Percentiles rank a stretch among this genome's conserved stretches.
phyloP scores from a whole-genome alignment of 148 eudicot genomes.

The Silene uniflora region DNA sequence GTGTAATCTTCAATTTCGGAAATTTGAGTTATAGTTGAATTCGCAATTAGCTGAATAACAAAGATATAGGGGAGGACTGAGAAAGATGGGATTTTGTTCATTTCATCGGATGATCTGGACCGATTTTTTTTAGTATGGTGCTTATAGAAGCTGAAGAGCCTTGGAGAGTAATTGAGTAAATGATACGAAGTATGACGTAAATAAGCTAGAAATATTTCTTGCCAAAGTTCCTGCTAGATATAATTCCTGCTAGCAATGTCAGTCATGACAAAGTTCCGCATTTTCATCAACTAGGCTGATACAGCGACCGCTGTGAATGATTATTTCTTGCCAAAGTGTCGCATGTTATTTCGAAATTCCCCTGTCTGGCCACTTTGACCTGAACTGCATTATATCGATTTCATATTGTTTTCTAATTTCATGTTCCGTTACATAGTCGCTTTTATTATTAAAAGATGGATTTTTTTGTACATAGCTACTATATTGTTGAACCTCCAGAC shows the following conservation, averaged over 20 bases:
- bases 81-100: neutral
- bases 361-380: neutral
- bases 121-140: too few species aligned
- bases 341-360: neutral
- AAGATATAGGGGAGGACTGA: neutral
- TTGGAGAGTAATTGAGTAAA: too few species aligned
- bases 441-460: too few species aligned
- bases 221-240: too few species aligned
- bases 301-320: neutral
- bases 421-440: neutral
- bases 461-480: neutral
- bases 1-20: too few species aligned
- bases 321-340: neutral
- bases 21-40: too few species aligned
- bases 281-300: neutral
- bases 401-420: neutral
- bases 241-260: neutral
- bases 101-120: too few species aligned
- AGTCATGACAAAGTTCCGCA: neutral
- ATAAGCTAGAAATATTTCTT: too few species aligned
- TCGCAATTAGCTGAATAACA: too few species aligned
- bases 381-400: neutral
- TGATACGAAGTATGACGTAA: too few species aligned
- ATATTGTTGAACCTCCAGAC: neutral
- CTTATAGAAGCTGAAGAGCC: too few species aligned